Evolutionary conservation across 805 yeast genomes (phyloP), one percentile per base, ranked within the genome.

Genomic region (Huiozyma naganishii): DNA sequence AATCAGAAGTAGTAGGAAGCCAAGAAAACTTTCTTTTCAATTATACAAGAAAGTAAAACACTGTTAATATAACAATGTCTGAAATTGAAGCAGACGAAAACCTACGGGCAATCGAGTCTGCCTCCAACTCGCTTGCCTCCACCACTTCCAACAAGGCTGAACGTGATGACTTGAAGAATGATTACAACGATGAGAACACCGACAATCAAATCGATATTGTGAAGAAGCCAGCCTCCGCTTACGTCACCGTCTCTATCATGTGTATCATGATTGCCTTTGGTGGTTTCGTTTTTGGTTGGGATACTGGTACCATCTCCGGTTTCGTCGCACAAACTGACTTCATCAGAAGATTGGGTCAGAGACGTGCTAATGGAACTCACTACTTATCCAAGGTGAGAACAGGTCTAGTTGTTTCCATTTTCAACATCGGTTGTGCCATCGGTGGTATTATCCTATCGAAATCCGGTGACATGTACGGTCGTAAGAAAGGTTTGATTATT

Each of bases 251-350:
- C 34, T 55, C 55, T 28, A 45, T 57, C 45, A 50, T 64, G 40
- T 66, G 69, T 59, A 39, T 55, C 28, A 48, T 56, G 58, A 47
- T 58, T 45, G 59, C 62, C 17, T 58, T 58, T 32, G 62, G 62
- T 52, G 62, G 62, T 44, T 75, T 78, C 78, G 49, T 54, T 38
- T 47, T 47, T 55, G 88, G 88, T 48, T 80, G 80, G 73, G 88
- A 80, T 67, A 81, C 85, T 42, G 88, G 87, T 67, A 79, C 87
- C 50, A 75, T 80, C 61, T 78, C 83, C 35, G 86, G 86, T 51
- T 77, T 80, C 54, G 77, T 79, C 41, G 76, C 76, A 58, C 76
- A 80, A 79, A 53, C 68, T 12, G 77, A 77, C 48, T 80, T 73
- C 61, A 57, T 64, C 42, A 44, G 50, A 13, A 66, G 79, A 53